Percentiles rank a stretch among this genome's conserved stretches.
These are phyloP conservation scores for Backusella morwellensis DNA, from an alignment of 192 early-diverging fungal species.

Conservation along the genomic window DNA sequence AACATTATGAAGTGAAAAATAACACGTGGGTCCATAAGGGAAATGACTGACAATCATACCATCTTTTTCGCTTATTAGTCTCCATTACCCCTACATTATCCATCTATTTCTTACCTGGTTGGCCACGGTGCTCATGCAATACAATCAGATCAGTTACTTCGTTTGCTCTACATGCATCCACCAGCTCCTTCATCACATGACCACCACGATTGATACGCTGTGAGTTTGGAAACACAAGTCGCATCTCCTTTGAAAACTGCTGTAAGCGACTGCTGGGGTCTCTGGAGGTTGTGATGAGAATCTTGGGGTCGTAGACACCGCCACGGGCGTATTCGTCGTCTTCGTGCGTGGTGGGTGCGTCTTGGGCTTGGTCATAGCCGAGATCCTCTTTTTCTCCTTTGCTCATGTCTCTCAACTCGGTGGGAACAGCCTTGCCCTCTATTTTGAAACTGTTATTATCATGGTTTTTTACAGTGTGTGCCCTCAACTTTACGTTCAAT, in stretches of 20 bases:
- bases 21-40: constrained; percentile 97
- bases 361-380: constrained; percentile 86
- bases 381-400: constrained; percentile 74
- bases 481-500: constrained; percentile 57
- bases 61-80: constrained; percentile 46
- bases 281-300: constrained; percentile 94
- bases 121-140: constrained; percentile 91
- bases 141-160: constrained; percentile 96
- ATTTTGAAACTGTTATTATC: too few species aligned
- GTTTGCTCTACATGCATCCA: constrained; percentile 91
- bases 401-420: constrained; percentile 81
- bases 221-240: constrained; percentile 92
- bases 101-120: constrained; percentile 63
- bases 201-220: constrained; percentile 97
- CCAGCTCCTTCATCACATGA: constrained; percentile 94
- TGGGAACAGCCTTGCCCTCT: constrained; percentile 81
- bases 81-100: not conserved
- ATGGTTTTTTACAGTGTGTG: too few species aligned
- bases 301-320: constrained; percentile 92
- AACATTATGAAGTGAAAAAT: constrained; percentile 97
- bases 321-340: constrained; percentile 98
- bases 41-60: constrained; percentile 94
- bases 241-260: constrained; percentile 98
- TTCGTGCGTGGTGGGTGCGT: constrained; percentile 70
- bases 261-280: constrained; percentile 90